A percentile compares a stretch with the other conserved stretches of the same genome.
These are phyloP conservation scores for Myxozyma geophila DNA, from an alignment of 805 yeast genomes.

Conservation along the genomic window DNA sequence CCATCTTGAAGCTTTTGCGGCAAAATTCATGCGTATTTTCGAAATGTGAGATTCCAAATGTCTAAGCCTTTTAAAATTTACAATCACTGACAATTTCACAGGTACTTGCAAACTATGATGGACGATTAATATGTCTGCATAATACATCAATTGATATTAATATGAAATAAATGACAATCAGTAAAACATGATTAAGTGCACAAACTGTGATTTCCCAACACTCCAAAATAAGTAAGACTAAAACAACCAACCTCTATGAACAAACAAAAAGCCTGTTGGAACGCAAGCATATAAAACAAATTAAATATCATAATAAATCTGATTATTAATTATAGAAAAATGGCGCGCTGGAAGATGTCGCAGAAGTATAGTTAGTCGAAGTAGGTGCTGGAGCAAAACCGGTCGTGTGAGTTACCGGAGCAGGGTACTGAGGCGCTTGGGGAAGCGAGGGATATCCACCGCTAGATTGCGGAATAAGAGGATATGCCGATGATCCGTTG, in stretches of 20 bases:
- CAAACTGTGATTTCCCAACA: neutral
- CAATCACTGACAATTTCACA: neutral
- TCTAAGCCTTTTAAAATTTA: neutral
- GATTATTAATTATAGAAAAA: constrained; percentile 7
- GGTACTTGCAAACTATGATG: constrained; percentile 14
- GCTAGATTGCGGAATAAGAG: neutral
- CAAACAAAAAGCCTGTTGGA: neutral
- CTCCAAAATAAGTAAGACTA: neutral
- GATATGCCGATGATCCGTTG: neutral
- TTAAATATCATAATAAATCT: constrained; percentile 52
- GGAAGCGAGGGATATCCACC: constrained; percentile 4
- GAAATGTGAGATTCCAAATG: constrained; percentile 46
- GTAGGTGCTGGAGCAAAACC: constrained; percentile 16
- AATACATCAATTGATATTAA: neutral
- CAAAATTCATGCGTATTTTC: constrained; percentile 78
- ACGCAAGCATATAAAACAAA: constrained; percentile 57
- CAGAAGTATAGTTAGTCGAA: constrained; percentile 14
- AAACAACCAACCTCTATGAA: neutral
- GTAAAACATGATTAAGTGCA: neutral
- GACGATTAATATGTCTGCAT: constrained; percentile 6
- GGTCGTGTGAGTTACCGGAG: constrained; percentile 8
- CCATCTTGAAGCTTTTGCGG: constrained; percentile 93
- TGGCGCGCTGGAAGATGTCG: constrained; percentile 14
- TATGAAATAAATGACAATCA: neutral
- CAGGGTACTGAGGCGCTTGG: constrained; percentile 2